Conservation (phyloP, 225 moss, liverwort and hornwort species). For the Marchantia paleacea region DNA sequence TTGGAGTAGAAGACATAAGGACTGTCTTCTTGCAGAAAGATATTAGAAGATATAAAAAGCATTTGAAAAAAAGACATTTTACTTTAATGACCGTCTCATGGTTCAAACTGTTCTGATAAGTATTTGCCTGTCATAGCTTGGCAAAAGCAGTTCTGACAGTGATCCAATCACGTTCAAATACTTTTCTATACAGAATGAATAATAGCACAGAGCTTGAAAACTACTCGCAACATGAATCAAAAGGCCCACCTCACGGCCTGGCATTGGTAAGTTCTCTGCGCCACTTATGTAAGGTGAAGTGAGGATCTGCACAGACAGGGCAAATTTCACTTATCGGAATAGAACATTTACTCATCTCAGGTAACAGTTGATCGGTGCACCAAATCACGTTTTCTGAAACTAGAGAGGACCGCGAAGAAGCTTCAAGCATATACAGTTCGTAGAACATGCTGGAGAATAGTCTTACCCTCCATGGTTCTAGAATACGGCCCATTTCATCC, state of each 20-base stretch:
- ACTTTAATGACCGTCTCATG: too few relatives aligned
- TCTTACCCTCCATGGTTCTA: constrained; percentile 86
- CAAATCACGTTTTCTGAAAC: neutral
- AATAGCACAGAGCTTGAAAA: neutral
- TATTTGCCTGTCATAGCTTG: neutral
- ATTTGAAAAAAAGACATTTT: too few relatives aligned
- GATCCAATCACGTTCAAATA: too few relatives aligned
- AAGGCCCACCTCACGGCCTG: constrained; percentile 58
- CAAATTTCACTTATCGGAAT: neutral
- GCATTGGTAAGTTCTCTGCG: constrained; percentile 61
- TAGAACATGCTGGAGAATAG: neutral
- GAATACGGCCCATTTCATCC: constrained; percentile 78
- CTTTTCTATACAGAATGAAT: too few relatives aligned
- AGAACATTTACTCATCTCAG: neutral
- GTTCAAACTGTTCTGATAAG: neutral
- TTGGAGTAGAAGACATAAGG: too few relatives aligned
- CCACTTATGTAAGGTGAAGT: constrained; percentile 82
- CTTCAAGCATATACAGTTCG: neutral
- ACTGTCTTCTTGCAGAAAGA: too few relatives aligned
- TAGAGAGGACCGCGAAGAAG: neutral
- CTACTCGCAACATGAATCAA: neutral
- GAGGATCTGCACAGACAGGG: constrained; percentile 56
- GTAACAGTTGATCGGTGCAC: neutral
- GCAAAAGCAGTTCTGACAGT: too few relatives aligned
- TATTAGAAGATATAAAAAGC: too few relatives aligned